phyloP scores from a whole-genome alignment of 2,329 filamentous ascomycete genomes.

The Pyrenophora graminea region DNA sequence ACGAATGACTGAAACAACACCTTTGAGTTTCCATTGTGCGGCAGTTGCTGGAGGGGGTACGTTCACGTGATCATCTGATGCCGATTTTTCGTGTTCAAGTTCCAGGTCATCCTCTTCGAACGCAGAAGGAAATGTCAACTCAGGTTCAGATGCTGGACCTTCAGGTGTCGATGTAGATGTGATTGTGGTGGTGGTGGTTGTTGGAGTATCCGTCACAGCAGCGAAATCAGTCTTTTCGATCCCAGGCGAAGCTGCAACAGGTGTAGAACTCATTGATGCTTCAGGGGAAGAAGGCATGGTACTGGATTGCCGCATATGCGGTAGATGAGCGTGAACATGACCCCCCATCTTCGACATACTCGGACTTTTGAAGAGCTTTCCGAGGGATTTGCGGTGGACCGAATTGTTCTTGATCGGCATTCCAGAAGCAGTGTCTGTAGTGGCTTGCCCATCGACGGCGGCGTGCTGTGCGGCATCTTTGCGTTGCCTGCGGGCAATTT shows the following conservation, averaged over 20 bases:
- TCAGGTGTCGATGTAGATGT: constrained; percentile 17
- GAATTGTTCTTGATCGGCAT: constrained; percentile 41
- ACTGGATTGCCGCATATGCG: constrained; percentile 41
- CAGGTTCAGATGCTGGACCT: constrained; percentile 37
- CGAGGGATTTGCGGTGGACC: constrained; percentile 54
- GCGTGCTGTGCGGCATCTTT: constrained; percentile 45
- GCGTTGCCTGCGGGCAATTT: constrained; percentile 66
- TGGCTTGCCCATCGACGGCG: constrained; percentile 42
- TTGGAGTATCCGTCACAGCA: constrained; percentile 21
- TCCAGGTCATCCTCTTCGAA: constrained; percentile 29
- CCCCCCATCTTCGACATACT: constrained; percentile 64
- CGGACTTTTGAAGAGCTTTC: constrained; percentile 66
- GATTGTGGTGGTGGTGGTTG: constrained; percentile 10
- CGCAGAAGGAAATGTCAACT: constrained; percentile 35
- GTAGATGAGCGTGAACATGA: constrained; percentile 44
- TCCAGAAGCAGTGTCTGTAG: constrained; percentile 19
- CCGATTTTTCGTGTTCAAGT: constrained; percentile 30
- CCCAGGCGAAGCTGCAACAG: constrained; percentile 50
- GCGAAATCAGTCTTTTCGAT: constrained; percentile 45
- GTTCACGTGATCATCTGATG: constrained; percentile 39
- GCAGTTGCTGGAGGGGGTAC: constrained; percentile 66
- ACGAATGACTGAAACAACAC: constrained; percentile 92
- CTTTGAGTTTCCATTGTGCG: constrained; percentile 97
- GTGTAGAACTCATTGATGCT: constrained; percentile 46
- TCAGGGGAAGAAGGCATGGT: constrained; percentile 54